Base-by-base conservation (phyloP, 2,329 filamentous ascomycete species). In the Botryotinia convoluta region DNA sequence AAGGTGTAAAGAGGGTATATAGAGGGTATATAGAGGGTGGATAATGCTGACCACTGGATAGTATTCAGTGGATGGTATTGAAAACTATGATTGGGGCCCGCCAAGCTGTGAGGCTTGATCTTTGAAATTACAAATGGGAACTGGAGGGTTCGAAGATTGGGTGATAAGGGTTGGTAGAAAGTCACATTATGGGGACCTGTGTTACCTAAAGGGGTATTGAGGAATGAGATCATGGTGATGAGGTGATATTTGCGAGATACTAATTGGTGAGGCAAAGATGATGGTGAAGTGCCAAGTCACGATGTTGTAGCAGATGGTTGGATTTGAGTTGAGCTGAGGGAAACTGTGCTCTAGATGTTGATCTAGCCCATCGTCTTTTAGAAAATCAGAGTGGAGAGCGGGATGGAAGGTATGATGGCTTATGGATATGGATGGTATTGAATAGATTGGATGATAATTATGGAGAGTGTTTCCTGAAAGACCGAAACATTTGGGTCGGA, bases 1-100 rank as follows among this genome's bases (percentile, higher is more conserved):
- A 8, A 20, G 18, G n/a, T n/a, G n/a, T n/a, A n/a, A n/a, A 2
- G 44, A 48, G 18, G 20, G 45, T 54, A 0, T 54, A 29, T 29
- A 29, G 51, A 29, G 12, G 14, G 6, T 29, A 54, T 29, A 22
- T 2, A 29, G n/a, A 54, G 6, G 6, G 6, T 29, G 14, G 14
- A 5, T 1, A 8, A 1, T 29, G 26, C 5, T n/a, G 7, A 6
- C 29, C 8, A 3, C 14, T 29, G 1, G 26, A 29, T 54, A 6
- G 16, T 18, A 8, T 29, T 16, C 1, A 16, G n/a, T 29, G 3
- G n/a, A 18, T 54, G 14, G 5, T n/a, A 16, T 29, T 26, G 6
- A 29, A 54, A 18, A 8, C 6, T 29, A 54, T 6, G 8, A 29
- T 3, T 54, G 51, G 26, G 9, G 45, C 26, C 22, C 2, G 22